These are phyloP conservation scores for Pythium phragmitis DNA, from an alignment of 352 stramenopile genomes.

Conservation along the genomic window DNA sequence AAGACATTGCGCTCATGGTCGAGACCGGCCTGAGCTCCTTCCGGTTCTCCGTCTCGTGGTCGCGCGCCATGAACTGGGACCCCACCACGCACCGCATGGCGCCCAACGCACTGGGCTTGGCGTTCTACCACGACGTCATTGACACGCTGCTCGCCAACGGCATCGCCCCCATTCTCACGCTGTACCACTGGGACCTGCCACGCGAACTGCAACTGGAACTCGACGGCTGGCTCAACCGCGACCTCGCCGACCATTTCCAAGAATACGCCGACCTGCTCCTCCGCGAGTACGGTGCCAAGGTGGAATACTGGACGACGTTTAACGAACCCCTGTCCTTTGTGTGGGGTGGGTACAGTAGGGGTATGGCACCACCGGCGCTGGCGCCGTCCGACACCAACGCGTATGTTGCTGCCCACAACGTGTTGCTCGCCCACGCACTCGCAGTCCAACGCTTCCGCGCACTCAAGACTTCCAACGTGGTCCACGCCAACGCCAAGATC, in stretches of 20 bases:
- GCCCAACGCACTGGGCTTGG: slow-evolving; percentile 85
- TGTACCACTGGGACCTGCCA: slow-evolving; percentile 97
- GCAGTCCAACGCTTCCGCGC: slow-evolving; percentile 83
- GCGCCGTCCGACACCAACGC: slow-evolving; percentile 37
- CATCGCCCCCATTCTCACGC: slow-evolving; percentile 89
- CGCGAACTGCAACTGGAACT: slow-evolving; percentile 79
- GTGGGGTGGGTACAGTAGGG: slow-evolving; percentile 84
- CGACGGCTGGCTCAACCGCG: slow-evolving; percentile 44
- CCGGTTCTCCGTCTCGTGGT: slow-evolving; percentile 93
- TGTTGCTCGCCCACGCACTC: slow-evolving; percentile 88
- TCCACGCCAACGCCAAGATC: slow-evolving; percentile 70
- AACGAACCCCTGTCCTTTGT: slow-evolving; percentile 92
- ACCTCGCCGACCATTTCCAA: slow-evolving; percentile 69
- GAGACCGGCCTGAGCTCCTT: slow-evolving; percentile 89
- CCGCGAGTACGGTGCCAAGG: slow-evolving; percentile 85
- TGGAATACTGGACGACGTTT: slow-evolving; percentile 95
- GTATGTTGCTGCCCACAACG: slow-evolving; percentile 80
- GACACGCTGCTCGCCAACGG: slow-evolving; percentile 68
- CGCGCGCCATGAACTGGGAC: slow-evolving; percentile 86
- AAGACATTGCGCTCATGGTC: slow-evolving; percentile 93
- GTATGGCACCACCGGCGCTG: slow-evolving; percentile 35
- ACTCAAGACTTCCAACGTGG: slow-evolving; percentile 48
- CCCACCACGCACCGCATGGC: slow-evolving; percentile 39
- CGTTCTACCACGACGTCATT: slow-evolving; percentile 93
- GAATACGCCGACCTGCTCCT: slow-evolving; percentile 91